A percentile compares a stretch with the other conserved stretches of the same genome.
Conservation (phyloP, 768 basidiomycete species). For the Tulasnella sp. region DNA sequence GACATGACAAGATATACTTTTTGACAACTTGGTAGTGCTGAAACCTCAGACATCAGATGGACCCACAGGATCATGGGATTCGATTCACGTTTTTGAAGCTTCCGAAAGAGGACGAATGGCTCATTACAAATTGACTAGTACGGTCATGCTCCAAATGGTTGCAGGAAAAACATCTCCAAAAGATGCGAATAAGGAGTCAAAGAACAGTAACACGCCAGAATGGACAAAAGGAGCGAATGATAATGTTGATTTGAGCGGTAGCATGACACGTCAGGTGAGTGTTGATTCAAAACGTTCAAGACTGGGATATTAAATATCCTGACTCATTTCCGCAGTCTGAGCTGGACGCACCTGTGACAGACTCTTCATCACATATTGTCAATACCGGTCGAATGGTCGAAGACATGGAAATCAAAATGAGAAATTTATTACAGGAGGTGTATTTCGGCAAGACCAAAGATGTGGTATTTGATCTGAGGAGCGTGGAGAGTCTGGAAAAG, state of each 20-base stretch:
- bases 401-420: slow-evolving; percentile 99
- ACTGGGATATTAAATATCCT: neutral
- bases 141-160: slow-evolving; percentile 86
- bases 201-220: slow-evolving; percentile 32
- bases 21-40: slow-evolving; percentile 3
- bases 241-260: slow-evolving; percentile 77
- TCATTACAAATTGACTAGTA: slow-evolving; percentile 94
- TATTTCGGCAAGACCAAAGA: slow-evolving; percentile 97
- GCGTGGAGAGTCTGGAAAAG: slow-evolving; percentile 72
- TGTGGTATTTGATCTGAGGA: slow-evolving; percentile 83
- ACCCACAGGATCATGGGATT: slow-evolving; percentile 89
- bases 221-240: slow-evolving; percentile 41
- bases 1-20: slow-evolving; percentile 21
- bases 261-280: slow-evolving; percentile 91
- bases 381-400: slow-evolving; percentile 96
- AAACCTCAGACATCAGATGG: slow-evolving; percentile 26
- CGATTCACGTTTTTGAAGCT: slow-evolving; percentile 94
- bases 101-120: slow-evolving; percentile 84
- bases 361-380: slow-evolving; percentile 69
- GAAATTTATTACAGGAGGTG: slow-evolving; percentile 86
- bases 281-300: no score
- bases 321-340: slow-evolving; percentile 43
- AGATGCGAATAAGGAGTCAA: slow-evolving; percentile 25
- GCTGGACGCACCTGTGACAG: slow-evolving; percentile 73
- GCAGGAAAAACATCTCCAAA: slow-evolving; percentile 17